Percentiles rank a stretch among this genome's conserved stretches.
phyloP scores from a whole-genome alignment of 2,329 filamentous ascomycete genomes.

The Trichoderma sp. region DNA sequence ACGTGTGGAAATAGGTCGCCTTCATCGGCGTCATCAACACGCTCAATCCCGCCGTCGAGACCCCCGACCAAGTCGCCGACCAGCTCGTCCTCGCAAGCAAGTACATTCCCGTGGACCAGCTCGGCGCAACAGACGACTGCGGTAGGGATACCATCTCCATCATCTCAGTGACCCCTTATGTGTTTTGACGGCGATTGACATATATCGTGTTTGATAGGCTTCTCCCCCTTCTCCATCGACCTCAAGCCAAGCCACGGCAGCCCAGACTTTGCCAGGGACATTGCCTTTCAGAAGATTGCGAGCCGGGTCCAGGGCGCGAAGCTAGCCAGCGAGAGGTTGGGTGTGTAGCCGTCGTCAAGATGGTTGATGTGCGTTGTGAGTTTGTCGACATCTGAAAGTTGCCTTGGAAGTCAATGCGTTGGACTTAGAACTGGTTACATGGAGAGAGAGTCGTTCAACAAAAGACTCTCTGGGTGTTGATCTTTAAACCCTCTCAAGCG shows the following conservation, averaged over 20 bases:
- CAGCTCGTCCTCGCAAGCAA: constrained; percentile 25
- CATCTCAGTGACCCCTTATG: too few species aligned
- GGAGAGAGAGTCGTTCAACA: too few species aligned
- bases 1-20: not conserved
- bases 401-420: too few species aligned
- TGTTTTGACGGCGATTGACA: not conserved
- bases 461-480: too few species aligned
- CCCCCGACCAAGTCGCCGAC: constrained; percentile 27
- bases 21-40: constrained; percentile 29
- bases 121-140: constrained; percentile 29
- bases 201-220: not conserved
- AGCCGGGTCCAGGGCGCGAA: constrained; percentile 23
- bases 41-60: constrained; percentile 26
- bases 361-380: too few species aligned
- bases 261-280: constrained; percentile 27
- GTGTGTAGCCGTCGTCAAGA: constrained; percentile 1
- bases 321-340: constrained; percentile 25
- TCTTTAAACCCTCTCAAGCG: too few species aligned
- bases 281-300: constrained; percentile 29
- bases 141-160: not conserved
- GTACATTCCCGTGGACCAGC: constrained; percentile 26
- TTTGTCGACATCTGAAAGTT: too few species aligned
- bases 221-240: constrained; percentile 30
- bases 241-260: constrained; percentile 28
- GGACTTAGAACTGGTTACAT: too few species aligned